Evolutionary conservation across 257 asterid species (phyloP).

Genomic region (Solanum appendiculatum): DNA sequence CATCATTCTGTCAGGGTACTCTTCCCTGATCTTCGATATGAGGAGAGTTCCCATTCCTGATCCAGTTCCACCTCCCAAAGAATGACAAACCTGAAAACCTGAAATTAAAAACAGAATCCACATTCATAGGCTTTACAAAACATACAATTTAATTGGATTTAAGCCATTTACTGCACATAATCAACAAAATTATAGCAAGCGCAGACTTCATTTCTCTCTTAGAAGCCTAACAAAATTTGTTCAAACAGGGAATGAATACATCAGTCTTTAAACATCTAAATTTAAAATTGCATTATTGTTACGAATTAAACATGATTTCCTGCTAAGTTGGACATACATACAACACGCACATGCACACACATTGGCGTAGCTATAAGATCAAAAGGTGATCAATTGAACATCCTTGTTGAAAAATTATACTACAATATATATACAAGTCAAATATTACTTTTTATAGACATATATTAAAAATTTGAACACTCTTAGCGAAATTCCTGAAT

Average conservation of each 20-base stretch:
- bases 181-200: not conserved
- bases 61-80: slow-evolving; percentile 87
- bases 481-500: not conserved
- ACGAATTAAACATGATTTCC: not conserved
- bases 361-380: too few relatives aligned
- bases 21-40: slow-evolving; percentile 71
- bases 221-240: not conserved
- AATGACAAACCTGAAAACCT: slow-evolving; percentile 79
- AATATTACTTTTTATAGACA: too few relatives aligned
- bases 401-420: not conserved
- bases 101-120: not conserved
- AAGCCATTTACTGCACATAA: not conserved
- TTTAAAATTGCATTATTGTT: not conserved
- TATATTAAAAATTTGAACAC: too few relatives aligned
- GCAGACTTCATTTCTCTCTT: not conserved
- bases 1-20: slow-evolving; percentile 80
- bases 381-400: not conserved
- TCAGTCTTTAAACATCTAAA: not conserved
- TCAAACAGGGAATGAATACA: not conserved
- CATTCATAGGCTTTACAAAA: not conserved
- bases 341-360: not conserved
- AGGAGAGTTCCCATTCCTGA: slow-evolving; percentile 84
- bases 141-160: not conserved
- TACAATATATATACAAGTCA: too few relatives aligned
- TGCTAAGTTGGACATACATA: not conserved